Evolutionary conservation across 2,329 filamentous ascomycete genomes (phyloP).

Genomic region (Colletotrichum paranaense): DNA sequence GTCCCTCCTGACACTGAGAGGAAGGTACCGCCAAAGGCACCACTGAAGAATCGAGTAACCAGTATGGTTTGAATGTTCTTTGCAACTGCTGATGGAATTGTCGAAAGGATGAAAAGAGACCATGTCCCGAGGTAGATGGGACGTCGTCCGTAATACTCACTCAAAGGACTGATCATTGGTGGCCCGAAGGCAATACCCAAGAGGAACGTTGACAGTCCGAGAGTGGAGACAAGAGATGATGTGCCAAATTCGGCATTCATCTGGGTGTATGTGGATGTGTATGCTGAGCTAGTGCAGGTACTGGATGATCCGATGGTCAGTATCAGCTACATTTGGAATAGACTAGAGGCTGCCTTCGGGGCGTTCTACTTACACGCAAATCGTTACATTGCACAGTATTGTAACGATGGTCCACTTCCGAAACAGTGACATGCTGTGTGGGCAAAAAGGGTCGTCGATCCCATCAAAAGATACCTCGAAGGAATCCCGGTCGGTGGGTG

Average conservation of each 20-base stretch:
- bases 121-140: constrained; percentile 87
- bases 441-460: constrained; percentile 78
- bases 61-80: constrained; percentile 82
- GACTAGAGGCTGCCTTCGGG: neutral
- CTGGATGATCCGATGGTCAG: constrained; percentile 51
- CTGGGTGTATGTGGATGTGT: constrained; percentile 84
- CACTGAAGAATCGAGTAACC: constrained; percentile 80
- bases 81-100: constrained; percentile 85
- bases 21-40: constrained; percentile 75
- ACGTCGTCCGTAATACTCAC: constrained; percentile 83
- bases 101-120: constrained; percentile 78
- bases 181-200: constrained; percentile 75
- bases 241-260: constrained; percentile 79
- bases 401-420: constrained; percentile 83
- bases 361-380: constrained; percentile 77
- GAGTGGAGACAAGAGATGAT: constrained; percentile 77
- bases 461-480: constrained; percentile 82
- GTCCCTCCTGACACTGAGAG: constrained; percentile 84
- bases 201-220: constrained; percentile 87
- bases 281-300: constrained; percentile 86
- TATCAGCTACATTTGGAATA: neutral
- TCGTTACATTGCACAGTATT: constrained; percentile 76
- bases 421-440: constrained; percentile 71
- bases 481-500: constrained; percentile 49
- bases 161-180: constrained; percentile 71